These are phyloP conservation scores for Rhodotorula sp. DNA, from an alignment of 1,284 basidiomycete species.

Conservation along the genomic window DNA sequence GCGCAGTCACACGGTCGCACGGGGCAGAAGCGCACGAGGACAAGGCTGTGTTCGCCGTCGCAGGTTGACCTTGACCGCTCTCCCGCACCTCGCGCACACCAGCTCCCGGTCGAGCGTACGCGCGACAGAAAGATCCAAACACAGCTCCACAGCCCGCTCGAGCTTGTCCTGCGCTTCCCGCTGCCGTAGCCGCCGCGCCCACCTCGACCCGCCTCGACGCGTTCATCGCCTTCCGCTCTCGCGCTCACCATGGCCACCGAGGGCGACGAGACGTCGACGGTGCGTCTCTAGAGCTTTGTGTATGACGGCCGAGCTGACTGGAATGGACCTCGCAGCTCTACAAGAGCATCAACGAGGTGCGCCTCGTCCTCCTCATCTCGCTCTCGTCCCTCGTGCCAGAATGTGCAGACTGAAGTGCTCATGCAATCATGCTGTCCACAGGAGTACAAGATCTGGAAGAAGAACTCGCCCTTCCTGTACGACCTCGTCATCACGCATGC, in stretches of 20 bases:
- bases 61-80: too few relatives aligned
- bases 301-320: background rate
- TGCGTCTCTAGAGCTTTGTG: background rate
- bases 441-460: conserved; percentile 73
- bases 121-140: too few relatives aligned
- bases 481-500: conserved; percentile 97
- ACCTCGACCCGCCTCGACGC: background rate
- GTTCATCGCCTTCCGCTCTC: background rate
- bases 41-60: too few relatives aligned
- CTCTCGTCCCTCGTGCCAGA: background rate
- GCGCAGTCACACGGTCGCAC: too few relatives aligned
- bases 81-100: too few relatives aligned
- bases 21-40: too few relatives aligned
- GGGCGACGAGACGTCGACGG: conserved; percentile 35
- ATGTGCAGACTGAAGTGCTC: too few relatives aligned
- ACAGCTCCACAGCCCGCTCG: background rate
- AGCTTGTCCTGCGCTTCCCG: background rate
- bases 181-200: background rate
- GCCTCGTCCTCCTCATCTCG: background rate
- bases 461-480: conserved; percentile 71
- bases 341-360: conserved; percentile 50
- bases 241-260: conserved; percentile 30
- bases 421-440: too few relatives aligned
- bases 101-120: too few relatives aligned
- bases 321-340: conserved; percentile 21